Percentiles rank a stretch among this genome's conserved stretches.
Conservation (phyloP, 257 asterid species). For the Salvia hispanica region DNA sequence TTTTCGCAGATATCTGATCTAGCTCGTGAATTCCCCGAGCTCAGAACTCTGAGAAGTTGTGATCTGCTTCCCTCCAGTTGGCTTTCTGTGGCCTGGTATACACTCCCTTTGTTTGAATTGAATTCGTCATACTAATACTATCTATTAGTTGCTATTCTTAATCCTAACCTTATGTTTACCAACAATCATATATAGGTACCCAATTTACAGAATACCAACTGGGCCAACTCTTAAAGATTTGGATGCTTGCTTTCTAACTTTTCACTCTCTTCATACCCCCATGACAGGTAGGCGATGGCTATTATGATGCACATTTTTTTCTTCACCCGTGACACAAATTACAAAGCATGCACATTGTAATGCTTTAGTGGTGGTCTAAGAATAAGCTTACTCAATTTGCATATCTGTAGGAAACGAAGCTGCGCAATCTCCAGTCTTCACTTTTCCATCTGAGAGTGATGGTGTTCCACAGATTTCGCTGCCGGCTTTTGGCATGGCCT, state of each 20-base stretch:
- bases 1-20: slow-evolving; percentile 62
- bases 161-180: not conserved
- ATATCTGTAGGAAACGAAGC: slow-evolving; percentile 53
- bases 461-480: slow-evolving; percentile 62
- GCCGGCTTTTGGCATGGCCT: slow-evolving; percentile 86
- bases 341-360: not conserved
- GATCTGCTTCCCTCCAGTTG: slow-evolving; percentile 82
- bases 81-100: slow-evolving; percentile 95
- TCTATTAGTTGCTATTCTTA: slow-evolving; percentile 1
- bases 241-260: slow-evolving; percentile 94
- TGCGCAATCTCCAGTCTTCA: slow-evolving; percentile 44
- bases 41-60: slow-evolving; percentile 74
- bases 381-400: not conserved
- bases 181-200: slow-evolving; percentile 63
- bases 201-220: slow-evolving; percentile 91
- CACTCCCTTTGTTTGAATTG: slow-evolving; percentile 8
- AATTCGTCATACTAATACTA: not conserved
- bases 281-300: slow-evolving; percentile 50
- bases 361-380: not conserved
- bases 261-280: slow-evolving; percentile 84
- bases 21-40: slow-evolving; percentile 60
- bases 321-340: not conserved
- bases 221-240: slow-evolving; percentile 84
- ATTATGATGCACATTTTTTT: not conserved
- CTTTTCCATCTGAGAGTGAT: slow-evolving; percentile 52